phyloP scores from a whole-genome alignment of 108 stramenopile genomes.

The Cyclotella cryptica region DNA sequence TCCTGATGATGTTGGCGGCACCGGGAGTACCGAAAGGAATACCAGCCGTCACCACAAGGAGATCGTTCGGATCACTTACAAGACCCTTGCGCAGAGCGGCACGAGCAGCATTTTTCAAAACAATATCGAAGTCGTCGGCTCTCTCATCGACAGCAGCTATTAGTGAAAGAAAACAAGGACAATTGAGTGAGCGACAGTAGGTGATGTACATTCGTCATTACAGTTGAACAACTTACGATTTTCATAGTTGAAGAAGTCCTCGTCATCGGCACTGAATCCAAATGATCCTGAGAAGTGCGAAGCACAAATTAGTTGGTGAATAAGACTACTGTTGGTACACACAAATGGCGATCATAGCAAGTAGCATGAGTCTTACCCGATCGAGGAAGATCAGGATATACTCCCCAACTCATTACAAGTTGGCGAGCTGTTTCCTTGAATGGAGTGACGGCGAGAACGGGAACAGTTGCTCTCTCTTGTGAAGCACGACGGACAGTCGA shows the following conservation, averaged over 20 bases:
- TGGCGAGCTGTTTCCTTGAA: constrained; percentile 77
- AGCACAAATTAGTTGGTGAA: background rate
- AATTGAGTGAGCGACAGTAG: background rate
- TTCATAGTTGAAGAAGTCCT: constrained; percentile 63
- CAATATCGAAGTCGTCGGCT: constrained; percentile 57
- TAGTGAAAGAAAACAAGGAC: background rate
- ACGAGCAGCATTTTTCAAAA: constrained; percentile 62
- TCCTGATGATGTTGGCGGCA: constrained; percentile 90
- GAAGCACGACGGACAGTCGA: constrained; percentile 77
- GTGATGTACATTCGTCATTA: background rate
- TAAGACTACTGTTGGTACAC: background rate
- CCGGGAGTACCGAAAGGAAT: constrained; percentile 86
- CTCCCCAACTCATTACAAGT: constrained; percentile 83
- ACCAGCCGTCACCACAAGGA: constrained; percentile 86
- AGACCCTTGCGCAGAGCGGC: constrained; percentile 75
- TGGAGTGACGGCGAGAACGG: constrained; percentile 83
- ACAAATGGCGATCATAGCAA: background rate
- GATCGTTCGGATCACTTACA: constrained; percentile 66
- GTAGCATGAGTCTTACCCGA: constrained; percentile 12
- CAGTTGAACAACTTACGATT: constrained; percentile 19
- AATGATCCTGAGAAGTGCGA: constrained; percentile 60
- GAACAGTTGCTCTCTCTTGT: constrained; percentile 76
- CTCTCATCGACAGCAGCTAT: constrained; percentile 39
- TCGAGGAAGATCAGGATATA: constrained; percentile 68
- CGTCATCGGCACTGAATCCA: constrained; percentile 75